phyloP scores from a whole-genome alignment of 2,329 filamentous ascomycete species.

The Periconia macrospinosa region DNA sequence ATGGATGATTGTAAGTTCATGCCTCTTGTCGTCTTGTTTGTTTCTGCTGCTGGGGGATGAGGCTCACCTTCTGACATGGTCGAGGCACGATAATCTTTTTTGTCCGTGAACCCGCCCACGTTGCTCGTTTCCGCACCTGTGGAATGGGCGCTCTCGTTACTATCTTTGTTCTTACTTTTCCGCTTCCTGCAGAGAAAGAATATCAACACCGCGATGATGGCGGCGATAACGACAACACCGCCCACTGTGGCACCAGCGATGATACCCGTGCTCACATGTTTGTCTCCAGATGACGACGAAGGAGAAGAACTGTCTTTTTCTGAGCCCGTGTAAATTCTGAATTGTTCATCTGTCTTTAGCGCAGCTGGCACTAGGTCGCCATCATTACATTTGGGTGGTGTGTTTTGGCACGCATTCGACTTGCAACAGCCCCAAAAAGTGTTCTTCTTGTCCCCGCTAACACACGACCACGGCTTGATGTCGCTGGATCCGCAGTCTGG shows the following conservation, averaged over 20 bases:
- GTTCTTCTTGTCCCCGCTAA: slow-evolving; percentile 6
- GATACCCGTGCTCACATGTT: slow-evolving; percentile 13
- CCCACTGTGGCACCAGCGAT: slow-evolving; percentile 33
- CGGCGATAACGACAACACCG: slow-evolving; percentile 22
- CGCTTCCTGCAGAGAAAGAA: slow-evolving; percentile 25
- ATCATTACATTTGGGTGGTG: slow-evolving; percentile 26
- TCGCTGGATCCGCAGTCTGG: slow-evolving; percentile 31
- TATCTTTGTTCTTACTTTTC: slow-evolving; percentile 15
- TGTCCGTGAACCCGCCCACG: slow-evolving; percentile 10
- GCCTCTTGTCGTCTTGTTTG: neutral
- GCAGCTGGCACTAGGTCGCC: slow-evolving; percentile 31
- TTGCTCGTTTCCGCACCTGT: slow-evolving; percentile 9
- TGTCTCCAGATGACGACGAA: neutral
- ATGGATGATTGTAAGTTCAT: slow-evolving; percentile 6
- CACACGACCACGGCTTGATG: slow-evolving; percentile 32
- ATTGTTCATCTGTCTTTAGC: slow-evolving; percentile 21
- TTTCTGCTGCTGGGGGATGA: neutral
- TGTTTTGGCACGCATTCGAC: slow-evolving; percentile 35
- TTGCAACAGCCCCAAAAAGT: slow-evolving; percentile 46
- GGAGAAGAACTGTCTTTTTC: neutral
- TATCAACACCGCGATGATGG: slow-evolving; percentile 28
- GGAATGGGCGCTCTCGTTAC: slow-evolving; percentile 5
- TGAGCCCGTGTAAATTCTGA: slow-evolving; percentile 15
- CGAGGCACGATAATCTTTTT: slow-evolving; percentile 8
- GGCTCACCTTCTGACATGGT: slow-evolving; percentile 15